Percentiles rank a stretch among this genome's conserved stretches.
Evolutionary conservation across 108 stramenopile species (phyloP).

Genomic region (Fragilariopsis cylindrus): DNA sequence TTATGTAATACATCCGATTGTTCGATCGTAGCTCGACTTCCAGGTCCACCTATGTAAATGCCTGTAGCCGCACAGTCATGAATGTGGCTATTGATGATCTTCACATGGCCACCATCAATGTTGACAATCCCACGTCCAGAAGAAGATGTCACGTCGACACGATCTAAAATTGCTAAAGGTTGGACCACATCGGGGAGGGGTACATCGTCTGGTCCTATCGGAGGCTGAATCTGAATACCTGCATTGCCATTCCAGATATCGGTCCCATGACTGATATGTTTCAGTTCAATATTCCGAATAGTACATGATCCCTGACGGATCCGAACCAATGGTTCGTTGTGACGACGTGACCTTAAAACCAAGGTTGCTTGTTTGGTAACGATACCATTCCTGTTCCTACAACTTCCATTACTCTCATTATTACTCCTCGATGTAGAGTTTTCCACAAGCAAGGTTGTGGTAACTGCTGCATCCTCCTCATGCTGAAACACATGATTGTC

Average conservation of each 20-base stretch:
- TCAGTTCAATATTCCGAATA: constrained; percentile 51
- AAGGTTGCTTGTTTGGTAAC: constrained; percentile 47
- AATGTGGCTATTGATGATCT: constrained; percentile 51
- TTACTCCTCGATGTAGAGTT: neutral
- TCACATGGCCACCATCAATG: constrained; percentile 70
- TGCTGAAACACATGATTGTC: neutral
- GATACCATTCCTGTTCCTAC: neutral
- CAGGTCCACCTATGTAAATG: constrained; percentile 72
- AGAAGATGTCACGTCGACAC: constrained; percentile 56
- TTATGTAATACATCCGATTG: constrained; percentile 67
- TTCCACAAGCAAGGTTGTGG: neutral
- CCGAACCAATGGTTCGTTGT: constrained; percentile 67
- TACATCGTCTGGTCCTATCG: constrained; percentile 39
- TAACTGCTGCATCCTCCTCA: neutral
- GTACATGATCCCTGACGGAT: constrained; percentile 57
- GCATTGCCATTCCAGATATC: constrained; percentile 91
- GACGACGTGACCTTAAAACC: constrained; percentile 46
- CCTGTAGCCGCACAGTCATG: constrained; percentile 87
- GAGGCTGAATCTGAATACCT: constrained; percentile 76
- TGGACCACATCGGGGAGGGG: constrained; percentile 24
- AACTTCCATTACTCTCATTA: neutral
- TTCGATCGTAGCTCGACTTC: constrained; percentile 50
- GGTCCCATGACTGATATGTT: constrained; percentile 52
- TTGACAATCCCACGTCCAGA: constrained; percentile 77
- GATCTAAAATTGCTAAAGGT: constrained; percentile 50